Conservation (phyloP, 148 eudicot species). For the Euryodendron excelsum region DNA sequence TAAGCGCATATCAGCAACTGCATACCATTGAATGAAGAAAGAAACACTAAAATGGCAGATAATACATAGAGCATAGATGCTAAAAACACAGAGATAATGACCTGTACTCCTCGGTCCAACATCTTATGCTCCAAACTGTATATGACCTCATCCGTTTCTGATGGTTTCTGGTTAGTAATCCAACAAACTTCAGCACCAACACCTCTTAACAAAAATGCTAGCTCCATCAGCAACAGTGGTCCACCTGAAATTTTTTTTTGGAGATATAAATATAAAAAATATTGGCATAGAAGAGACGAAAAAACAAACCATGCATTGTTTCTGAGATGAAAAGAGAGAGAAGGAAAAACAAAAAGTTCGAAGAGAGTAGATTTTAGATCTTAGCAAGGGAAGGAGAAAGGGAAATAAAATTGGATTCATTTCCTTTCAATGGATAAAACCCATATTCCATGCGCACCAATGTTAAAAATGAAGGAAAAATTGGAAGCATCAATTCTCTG, state of each 20-base stretch:
- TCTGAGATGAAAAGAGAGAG: not conserved
- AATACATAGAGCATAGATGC: not conserved
- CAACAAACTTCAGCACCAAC: slow-evolving; percentile 43
- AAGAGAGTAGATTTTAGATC: not conserved
- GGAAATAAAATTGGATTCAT: not conserved
- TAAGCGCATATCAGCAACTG: not conserved
- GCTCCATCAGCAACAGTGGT: slow-evolving; percentile 43
- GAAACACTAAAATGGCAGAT: not conserved
- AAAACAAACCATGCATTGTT: not conserved
- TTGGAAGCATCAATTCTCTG: not conserved
- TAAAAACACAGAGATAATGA: not conserved
- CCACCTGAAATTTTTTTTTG: slow-evolving; percentile 23
- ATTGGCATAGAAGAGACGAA: not conserved
- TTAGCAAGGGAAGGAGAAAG: not conserved
- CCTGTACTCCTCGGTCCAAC: slow-evolving; percentile 49
- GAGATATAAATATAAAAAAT: not conserved
- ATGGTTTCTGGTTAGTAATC: slow-evolving; percentile 37
- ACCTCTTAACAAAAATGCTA: slow-evolving; percentile 43
- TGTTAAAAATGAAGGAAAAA: no score
- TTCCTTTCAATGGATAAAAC: no score
- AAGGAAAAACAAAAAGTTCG: no score
- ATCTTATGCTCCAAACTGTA: slow-evolving; percentile 49
- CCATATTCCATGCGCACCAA: no score
- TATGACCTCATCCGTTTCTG: slow-evolving; percentile 30
- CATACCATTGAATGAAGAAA: not conserved